Evolutionary conservation across 768 basidiomycete species (phyloP), one percentile per base, ranked within the genome.

Genomic region (Termitomyces sp.): DNA sequence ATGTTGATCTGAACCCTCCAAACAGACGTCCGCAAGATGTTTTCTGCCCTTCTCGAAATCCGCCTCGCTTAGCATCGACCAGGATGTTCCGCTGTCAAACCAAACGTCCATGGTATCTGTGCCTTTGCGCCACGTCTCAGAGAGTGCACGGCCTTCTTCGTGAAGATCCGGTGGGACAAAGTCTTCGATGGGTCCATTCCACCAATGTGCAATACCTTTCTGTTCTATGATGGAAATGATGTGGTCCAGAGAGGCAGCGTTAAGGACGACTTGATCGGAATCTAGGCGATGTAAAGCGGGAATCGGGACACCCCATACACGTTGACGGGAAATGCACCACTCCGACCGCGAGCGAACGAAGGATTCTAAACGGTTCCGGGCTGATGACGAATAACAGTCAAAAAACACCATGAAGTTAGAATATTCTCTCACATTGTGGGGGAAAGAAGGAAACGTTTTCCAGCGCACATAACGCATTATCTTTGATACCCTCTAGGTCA

Each of bases 31-130:
- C 1, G 94, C 90, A 42, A 75, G 71, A 50, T 78, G 73, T 30
- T 66, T 70, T 59, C 74, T 66, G 44, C 50, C 58, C 34, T 61
- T 62, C 12, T 51, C 57, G 17, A 72, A 69, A 19, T 68, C 75
- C 48, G 75, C 71, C 37, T 72, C 71, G 6, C 63, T 60, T 17
- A 96, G 71, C 75, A 91, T 79, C 2, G 91, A 85, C 96, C 96
- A 99, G 3, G 94, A 90, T 2, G 90, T 85, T 4, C 96, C 96
- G 62, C 92, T 95, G 70, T 99, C 96, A 62, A 98, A 98, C 96
- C 96, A 99, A 15, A 99, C 96, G 68, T 99, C 96, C 86, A 98
- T 93, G 2, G 96, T 99, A 66, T 99, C 96, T 2, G 82, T 85
- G 9, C 94, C 88, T 67, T 93, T 94, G 45, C 74, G 70, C 83